These are phyloP conservation scores for Fomitopsis betulina DNA, from an alignment of 1,284 basidiomycete genomes.

Conservation along the genomic window DNA sequence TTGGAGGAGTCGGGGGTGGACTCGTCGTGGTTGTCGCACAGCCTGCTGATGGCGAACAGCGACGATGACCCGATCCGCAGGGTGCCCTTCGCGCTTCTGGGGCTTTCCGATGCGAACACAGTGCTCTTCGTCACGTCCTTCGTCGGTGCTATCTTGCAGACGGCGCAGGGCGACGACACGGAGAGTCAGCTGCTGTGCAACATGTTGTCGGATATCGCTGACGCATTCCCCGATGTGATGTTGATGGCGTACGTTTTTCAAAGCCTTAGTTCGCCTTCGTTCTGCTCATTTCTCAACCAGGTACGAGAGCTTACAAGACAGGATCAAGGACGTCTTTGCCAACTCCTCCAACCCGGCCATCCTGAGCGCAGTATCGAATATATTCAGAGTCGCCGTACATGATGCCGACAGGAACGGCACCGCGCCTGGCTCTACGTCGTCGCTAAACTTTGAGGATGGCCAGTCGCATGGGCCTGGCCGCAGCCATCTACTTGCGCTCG, in stretches of 20 bases:
- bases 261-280: background rate
- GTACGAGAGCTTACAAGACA: constrained; percentile 76
- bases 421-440: constrained; percentile 55
- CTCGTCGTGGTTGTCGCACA: constrained; percentile 40
- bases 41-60: constrained; percentile 31
- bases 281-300: constrained; percentile 33
- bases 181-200: constrained; percentile 81
- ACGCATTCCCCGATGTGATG: constrained; percentile 70
- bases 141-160: constrained; percentile 69
- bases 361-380: constrained; percentile 65
- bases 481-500: constrained; percentile 50
- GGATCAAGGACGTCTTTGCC: constrained; percentile 72
- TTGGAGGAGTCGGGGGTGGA: constrained; percentile 60
- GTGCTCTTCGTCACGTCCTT: constrained; percentile 77
- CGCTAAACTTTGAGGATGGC: constrained; percentile 58
- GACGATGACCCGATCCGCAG: constrained; percentile 48
- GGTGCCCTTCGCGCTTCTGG: constrained; percentile 57
- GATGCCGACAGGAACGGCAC: constrained; percentile 53
- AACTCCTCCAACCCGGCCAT: constrained; percentile 71
- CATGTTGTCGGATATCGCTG: constrained; percentile 72
- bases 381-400: constrained; percentile 66
- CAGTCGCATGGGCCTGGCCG: constrained; percentile 35
- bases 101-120: constrained; percentile 57
- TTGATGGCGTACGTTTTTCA: constrained; percentile 58
- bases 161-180: constrained; percentile 76